phyloP scores from a whole-genome alignment of 2,329 filamentous ascomycete genomes.

The Ceratocystis harringtonii region DNA sequence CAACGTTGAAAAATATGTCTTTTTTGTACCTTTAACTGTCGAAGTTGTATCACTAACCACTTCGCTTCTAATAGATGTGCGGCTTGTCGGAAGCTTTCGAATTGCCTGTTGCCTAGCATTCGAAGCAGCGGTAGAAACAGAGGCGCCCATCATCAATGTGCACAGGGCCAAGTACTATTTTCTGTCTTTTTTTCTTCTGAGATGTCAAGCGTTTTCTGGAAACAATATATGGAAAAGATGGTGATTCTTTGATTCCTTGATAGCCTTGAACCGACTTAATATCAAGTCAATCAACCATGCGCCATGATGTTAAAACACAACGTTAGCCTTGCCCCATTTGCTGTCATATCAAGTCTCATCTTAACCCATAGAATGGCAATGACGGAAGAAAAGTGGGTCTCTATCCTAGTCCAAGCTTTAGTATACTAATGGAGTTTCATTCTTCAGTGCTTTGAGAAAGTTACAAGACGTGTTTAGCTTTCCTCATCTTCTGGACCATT shows the following conservation, averaged over 20 bases:
- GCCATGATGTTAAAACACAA: not conserved
- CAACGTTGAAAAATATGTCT: not conserved
- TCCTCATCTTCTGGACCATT: too few species aligned
- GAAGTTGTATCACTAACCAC: too few species aligned
- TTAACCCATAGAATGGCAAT: not conserved
- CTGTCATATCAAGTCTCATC: not conserved
- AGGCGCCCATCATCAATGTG: not conserved
- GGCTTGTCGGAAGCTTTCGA: not conserved
- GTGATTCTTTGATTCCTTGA: not conserved
- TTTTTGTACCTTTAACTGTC: not conserved
- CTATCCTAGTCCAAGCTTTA: not conserved
- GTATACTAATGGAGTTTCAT: not conserved
- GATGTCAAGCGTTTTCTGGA: not conserved
- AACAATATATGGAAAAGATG: not conserved
- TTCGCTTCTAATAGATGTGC: not conserved
- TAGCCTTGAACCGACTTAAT: not conserved
- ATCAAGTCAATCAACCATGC: not conserved
- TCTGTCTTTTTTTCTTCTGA: not conserved
- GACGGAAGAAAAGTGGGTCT: not conserved
- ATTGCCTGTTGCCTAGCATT: not conserved
- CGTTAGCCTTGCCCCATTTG: not conserved
- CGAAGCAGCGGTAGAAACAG: not conserved
- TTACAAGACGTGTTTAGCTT: not conserved
- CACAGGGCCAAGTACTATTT: too few species aligned
- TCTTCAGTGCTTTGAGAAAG: too few species aligned